Conservation (phyloP, 495 filamentous ascomycete species). For the Penicillium manginii region DNA sequence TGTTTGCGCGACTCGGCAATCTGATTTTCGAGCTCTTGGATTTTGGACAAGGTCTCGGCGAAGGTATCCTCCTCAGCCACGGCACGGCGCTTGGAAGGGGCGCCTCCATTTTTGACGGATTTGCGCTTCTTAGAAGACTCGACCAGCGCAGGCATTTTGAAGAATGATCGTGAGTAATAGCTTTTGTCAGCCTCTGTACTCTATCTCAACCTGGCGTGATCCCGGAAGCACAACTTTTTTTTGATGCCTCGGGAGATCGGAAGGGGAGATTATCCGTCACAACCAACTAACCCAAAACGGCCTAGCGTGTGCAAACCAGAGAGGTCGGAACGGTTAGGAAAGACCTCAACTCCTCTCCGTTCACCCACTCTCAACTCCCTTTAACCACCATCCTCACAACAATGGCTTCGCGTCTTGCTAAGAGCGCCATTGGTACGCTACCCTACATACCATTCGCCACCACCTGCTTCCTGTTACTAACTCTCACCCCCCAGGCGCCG, state of each 20-base stretch:
- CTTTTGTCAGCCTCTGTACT: not conserved
- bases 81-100: slow-evolving; percentile 50
- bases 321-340: slow-evolving; percentile 3
- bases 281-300: slow-evolving; percentile 69
- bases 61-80: slow-evolving; percentile 43
- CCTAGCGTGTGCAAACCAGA: slow-evolving; percentile 79
- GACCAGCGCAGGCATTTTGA: slow-evolving; percentile 37
- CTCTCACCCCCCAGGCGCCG: slow-evolving; percentile 65
- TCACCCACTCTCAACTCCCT: slow-evolving; percentile 45
- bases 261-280: slow-evolving; percentile 43
- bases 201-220: slow-evolving; percentile 19
- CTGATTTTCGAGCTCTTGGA: slow-evolving; percentile 72
- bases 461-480: slow-evolving; percentile 30
- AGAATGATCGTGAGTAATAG: not conserved
- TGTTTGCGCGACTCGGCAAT: slow-evolving; percentile 82
- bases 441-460: slow-evolving; percentile 1
- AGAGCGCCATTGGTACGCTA: slow-evolving; percentile 84
- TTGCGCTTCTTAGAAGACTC: slow-evolving; percentile 48
- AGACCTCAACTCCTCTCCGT: slow-evolving; percentile 54
- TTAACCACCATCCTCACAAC: slow-evolving; percentile 52
- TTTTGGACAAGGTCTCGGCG: slow-evolving; percentile 57
- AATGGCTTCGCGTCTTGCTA: slow-evolving; percentile 96
- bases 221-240: slow-evolving; percentile 26
- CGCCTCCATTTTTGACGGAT: slow-evolving; percentile 37
- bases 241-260: slow-evolving; percentile 42